Evolutionary conservation across 257 asterid genomes (phyloP).

Genomic region (Solanum virginianum): DNA sequence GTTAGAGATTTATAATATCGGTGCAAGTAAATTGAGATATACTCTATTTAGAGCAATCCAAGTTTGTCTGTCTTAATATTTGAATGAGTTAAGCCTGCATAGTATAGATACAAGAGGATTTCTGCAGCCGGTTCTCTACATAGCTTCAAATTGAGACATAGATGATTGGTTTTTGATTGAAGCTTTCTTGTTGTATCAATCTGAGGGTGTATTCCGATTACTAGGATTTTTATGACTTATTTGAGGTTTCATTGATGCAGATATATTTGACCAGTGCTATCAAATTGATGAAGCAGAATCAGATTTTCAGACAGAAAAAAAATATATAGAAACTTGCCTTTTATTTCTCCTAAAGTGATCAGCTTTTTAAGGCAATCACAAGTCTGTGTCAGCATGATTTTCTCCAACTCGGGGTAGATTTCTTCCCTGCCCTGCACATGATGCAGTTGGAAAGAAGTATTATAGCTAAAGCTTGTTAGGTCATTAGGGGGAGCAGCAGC

Average conservation of each 20-base stretch:
- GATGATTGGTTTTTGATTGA: not conserved
- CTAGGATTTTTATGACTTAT: not conserved
- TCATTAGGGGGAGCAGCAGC: slow-evolving; percentile 5
- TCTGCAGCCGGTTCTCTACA: not conserved
- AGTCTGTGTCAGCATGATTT: slow-evolving; percentile 3
- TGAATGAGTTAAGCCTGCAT: not conserved
- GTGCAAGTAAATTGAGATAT: not conserved
- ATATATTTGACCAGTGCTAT: not conserved
- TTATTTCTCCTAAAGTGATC: slow-evolving; percentile 12
- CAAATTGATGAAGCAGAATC: not conserved
- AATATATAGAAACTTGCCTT: slow-evolving; percentile 8
- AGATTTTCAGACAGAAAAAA: not conserved
- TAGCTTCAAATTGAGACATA: not conserved
- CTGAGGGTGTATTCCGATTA: not conserved
- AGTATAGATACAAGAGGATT: not conserved
- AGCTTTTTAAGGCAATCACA: slow-evolving; percentile 16
- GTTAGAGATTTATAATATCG: not conserved
- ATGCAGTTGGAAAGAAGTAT: slow-evolving; percentile 1
- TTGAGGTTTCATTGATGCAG: not conserved
- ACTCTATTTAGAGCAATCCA: not conserved
- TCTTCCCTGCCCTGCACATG: slow-evolving; percentile 4
- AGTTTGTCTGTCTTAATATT: not conserved
- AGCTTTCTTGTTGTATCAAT: not conserved
- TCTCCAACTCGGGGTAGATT: slow-evolving; percentile 13
- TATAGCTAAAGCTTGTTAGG: not conserved